These are phyloP conservation scores for Effrenium voratum DNA, from an alignment of 73 alveolate genomes.

Conservation along the genomic window DNA sequence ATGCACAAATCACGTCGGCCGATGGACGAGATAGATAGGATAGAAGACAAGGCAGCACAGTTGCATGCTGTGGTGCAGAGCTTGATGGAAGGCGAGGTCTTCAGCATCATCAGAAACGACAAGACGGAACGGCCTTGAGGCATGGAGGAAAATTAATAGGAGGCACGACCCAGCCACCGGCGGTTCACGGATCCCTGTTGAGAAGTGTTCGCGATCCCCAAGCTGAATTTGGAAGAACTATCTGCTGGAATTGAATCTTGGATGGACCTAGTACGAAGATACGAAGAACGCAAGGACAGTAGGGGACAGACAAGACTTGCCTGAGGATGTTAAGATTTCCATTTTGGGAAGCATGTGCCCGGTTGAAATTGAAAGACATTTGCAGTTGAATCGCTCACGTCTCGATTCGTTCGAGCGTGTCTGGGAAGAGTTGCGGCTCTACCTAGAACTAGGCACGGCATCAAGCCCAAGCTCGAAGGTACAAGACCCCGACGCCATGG, in stretches of 20 bases:
- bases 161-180: constrained; percentile 28
- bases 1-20: neutral
- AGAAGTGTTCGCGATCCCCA: neutral
- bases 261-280: neutral
- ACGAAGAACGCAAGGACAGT: neutral
- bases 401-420: neutral
- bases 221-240: neutral
- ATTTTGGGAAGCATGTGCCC: neutral
- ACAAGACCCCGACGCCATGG: constrained; percentile 10
- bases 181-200: neutral
- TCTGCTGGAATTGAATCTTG: neutral
- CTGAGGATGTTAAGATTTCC: constrained; percentile 1
- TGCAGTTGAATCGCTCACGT: neutral
- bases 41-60: neutral
- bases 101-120: neutral
- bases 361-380: neutral
- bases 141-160: neutral
- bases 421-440: neutral
- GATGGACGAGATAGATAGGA: neutral
- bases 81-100: neutral
- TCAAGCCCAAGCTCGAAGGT: too few relatives aligned
- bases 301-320: neutral
- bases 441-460: neutral
- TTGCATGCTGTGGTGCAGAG: neutral
- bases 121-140: neutral